phyloP scores from a whole-genome alignment of 805 yeast species.

The Saturnispora silvae region DNA sequence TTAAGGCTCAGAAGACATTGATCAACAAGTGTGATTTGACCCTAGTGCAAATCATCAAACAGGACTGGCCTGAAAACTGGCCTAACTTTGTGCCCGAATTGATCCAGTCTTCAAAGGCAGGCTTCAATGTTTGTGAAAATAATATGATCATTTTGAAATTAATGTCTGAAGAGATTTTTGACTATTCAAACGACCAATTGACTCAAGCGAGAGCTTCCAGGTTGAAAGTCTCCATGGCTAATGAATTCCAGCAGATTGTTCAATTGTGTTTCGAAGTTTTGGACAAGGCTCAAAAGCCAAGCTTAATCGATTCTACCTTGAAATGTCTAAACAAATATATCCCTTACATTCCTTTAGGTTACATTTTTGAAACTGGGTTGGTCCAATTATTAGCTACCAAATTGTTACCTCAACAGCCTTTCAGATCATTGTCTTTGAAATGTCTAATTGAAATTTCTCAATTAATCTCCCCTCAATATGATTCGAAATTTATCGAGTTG shows the following conservation, averaged over 20 bases:
- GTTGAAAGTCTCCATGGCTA: slow-evolving; percentile 73
- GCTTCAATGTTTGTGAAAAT: slow-evolving; percentile 92
- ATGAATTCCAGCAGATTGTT: slow-evolving; percentile 88
- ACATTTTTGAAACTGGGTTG: slow-evolving; percentile 79
- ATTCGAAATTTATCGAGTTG: slow-evolving; percentile 51
- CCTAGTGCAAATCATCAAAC: slow-evolving; percentile 85
- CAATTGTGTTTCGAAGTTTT: slow-evolving; percentile 87
- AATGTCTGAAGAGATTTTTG: slow-evolving; percentile 92
- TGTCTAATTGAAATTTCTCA: slow-evolving; percentile 87
- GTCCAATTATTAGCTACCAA: slow-evolving; percentile 62
- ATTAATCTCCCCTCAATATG: slow-evolving; percentile 45
- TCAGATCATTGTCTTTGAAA: slow-evolving; percentile 76
- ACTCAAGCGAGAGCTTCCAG: slow-evolving; percentile 88
- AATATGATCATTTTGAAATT: slow-evolving; percentile 87
- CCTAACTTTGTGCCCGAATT: slow-evolving; percentile 93
- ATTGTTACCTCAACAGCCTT: slow-evolving; percentile 67
- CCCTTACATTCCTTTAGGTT: slow-evolving; percentile 90
- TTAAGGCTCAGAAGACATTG: slow-evolving; percentile 64
- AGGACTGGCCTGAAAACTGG: slow-evolving; percentile 99
- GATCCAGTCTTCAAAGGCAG: slow-evolving; percentile 70
- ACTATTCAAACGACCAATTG: slow-evolving; percentile 90
- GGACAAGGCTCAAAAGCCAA: slow-evolving; percentile 78
- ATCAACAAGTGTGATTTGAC: slow-evolving; percentile 91
- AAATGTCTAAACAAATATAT: slow-evolving; percentile 74
- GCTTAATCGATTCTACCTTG: slow-evolving; percentile 75